Percentiles rank a stretch among this genome's conserved stretches.
phyloP scores from a whole-genome alignment of 345 rosid species.

The Kernera saxatilis region DNA sequence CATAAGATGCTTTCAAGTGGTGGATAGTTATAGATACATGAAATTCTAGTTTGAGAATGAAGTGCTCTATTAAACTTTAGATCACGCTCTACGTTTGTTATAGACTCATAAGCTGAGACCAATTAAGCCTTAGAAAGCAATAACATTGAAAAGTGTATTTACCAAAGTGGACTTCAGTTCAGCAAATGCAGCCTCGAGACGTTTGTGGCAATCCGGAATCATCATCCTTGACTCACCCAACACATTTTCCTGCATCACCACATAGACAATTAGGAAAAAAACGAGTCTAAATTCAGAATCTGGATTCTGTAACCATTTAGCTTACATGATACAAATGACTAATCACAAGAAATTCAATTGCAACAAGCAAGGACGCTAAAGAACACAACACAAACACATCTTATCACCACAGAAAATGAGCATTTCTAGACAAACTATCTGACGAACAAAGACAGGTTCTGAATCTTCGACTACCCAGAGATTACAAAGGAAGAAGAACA shows the following conservation, averaged over 20 bases:
- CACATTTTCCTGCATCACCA: conserved; percentile 71
- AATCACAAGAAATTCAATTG: not conserved
- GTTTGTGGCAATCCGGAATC: conserved; percentile 89
- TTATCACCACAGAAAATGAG: not conserved
- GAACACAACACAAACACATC: not conserved
- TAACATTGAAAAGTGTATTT: not conserved
- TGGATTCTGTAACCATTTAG: too few relatives aligned
- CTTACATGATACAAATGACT: too few relatives aligned
- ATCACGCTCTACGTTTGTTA: not conserved
- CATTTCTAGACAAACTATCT: not conserved
- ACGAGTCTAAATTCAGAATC: not conserved
- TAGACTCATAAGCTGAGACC: not conserved
- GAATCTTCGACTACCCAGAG: not conserved
- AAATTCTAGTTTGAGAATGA: not conserved
- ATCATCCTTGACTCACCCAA: conserved; percentile 97
- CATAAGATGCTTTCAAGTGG: not conserved
- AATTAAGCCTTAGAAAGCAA: not conserved
- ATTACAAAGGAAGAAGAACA: too few relatives aligned
- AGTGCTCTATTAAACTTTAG: not conserved
- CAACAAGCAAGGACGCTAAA: not conserved
- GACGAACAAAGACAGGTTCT: not conserved
- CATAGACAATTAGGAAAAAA: not conserved
- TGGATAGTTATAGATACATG: not conserved
- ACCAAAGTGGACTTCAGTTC: conserved; percentile 81
- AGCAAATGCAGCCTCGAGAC: conserved; percentile 70